These are phyloP conservation scores for Botryosphaeria dothidea DNA, from an alignment of 2,329 filamentous ascomycete genomes.

Conservation along the genomic window DNA sequence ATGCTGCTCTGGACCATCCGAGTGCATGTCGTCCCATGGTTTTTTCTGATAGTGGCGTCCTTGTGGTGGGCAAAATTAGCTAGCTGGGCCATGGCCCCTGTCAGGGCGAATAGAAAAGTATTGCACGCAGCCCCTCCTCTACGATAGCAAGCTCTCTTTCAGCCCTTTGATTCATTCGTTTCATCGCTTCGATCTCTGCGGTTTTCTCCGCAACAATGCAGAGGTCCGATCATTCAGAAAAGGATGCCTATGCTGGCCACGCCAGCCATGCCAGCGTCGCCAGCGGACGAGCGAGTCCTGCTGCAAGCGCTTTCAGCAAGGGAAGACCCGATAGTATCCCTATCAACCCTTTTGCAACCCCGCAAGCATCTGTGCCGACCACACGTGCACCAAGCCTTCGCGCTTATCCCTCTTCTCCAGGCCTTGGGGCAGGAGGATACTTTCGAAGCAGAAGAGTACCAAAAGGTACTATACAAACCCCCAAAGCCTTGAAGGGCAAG, in stretches of 20 bases:
- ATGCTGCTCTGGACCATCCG: neutral
- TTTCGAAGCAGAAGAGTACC: neutral
- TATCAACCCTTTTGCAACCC: slow-evolving; percentile 7
- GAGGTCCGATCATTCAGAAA: neutral
- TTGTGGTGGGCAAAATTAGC: neutral
- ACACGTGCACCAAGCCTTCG: neutral
- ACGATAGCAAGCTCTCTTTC: neutral
- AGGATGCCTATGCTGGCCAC: neutral
- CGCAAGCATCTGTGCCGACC: neutral
- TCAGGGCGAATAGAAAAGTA: slow-evolving; percentile 3
- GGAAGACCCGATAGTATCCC: neutral
- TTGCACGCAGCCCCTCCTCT: neutral
- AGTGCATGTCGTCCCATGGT: neutral
- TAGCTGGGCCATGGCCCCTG: neutral
- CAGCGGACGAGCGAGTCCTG: neutral
- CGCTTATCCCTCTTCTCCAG: neutral
- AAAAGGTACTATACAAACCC: slow-evolving; percentile 15
- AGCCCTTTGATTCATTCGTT: neutral
- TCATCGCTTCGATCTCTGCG: neutral
- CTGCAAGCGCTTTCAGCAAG: neutral
- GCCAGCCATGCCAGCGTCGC: too few relatives aligned
- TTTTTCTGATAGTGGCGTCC: neutral
- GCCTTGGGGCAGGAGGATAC: neutral
- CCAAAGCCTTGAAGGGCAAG: slow-evolving; percentile 3
- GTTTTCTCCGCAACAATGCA: slow-evolving; percentile 7